phyloP scores from a whole-genome alignment of 2,329 filamentous ascomycete genomes.

The Cladosporium oxysporum region DNA sequence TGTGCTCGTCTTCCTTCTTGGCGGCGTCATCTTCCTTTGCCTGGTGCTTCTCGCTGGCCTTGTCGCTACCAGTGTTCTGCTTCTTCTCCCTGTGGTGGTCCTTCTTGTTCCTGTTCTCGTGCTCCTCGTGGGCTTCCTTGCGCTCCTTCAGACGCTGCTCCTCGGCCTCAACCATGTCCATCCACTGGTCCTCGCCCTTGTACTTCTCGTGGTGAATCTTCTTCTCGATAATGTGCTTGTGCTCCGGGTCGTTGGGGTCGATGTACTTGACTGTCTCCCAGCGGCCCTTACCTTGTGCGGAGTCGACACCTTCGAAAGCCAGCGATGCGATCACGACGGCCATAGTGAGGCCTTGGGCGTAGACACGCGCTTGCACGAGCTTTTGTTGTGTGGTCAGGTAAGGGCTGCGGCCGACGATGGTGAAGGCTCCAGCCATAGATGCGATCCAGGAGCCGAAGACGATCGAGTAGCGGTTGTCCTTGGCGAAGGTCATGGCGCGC shows the following conservation, averaged over 20 bases:
- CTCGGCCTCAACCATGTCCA: constrained; percentile 82
- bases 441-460: constrained; percentile 81
- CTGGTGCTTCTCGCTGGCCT: constrained; percentile 15
- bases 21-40: constrained; percentile 20
- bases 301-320: constrained; percentile 79
- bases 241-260: constrained; percentile 78
- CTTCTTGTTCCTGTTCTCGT: constrained; percentile 31
- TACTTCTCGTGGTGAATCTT: constrained; percentile 84
- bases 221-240: constrained; percentile 84
- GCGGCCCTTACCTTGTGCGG: constrained; percentile 70
- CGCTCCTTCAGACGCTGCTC: constrained; percentile 62
- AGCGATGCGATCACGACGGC: constrained; percentile 81
- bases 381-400: constrained; percentile 78
- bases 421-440: constrained; percentile 73
- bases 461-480: constrained; percentile 81
- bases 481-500: constrained; percentile 70
- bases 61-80: neutral
- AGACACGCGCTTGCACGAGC: constrained; percentile 90
- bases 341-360: constrained; percentile 86
- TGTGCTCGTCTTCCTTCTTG: constrained; percentile 16
- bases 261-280: constrained; percentile 84
- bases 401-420: constrained; percentile 74
- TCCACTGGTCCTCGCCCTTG: constrained; percentile 90
- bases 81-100: constrained; percentile 25
- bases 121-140: constrained; percentile 39